Conservation (phyloP, 805 yeast genomes). For the Candida vaughaniae region DNA sequence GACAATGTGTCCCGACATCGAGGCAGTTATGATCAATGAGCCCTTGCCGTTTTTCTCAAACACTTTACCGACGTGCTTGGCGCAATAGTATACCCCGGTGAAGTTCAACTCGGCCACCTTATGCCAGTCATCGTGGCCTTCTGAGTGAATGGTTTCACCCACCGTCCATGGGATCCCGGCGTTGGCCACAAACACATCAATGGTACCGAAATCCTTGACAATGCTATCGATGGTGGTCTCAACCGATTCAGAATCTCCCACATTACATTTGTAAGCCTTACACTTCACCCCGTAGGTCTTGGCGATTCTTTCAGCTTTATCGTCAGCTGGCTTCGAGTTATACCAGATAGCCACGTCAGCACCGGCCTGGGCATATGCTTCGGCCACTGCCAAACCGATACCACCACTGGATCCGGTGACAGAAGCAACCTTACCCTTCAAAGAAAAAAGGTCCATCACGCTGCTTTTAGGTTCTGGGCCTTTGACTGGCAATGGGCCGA, state of each 20-base stretch:
- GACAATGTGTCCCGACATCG: slow-evolving; percentile 49
- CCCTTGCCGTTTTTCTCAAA: slow-evolving; percentile 40
- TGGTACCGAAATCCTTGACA: slow-evolving; percentile 68
- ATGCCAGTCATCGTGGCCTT: slow-evolving; percentile 34
- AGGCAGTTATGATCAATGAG: slow-evolving; percentile 45
- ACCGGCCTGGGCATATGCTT: slow-evolving; percentile 83
- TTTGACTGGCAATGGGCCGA: slow-evolving; percentile 50
- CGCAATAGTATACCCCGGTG: slow-evolving; percentile 44
- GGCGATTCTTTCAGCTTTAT: slow-evolving; percentile 55
- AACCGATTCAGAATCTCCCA: slow-evolving; percentile 51
- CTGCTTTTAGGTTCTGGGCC: slow-evolving; percentile 51
- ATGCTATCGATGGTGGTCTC: slow-evolving; percentile 49
- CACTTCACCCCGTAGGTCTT: slow-evolving; percentile 58
- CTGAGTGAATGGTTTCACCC: slow-evolving; percentile 48
- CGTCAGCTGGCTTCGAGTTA: slow-evolving; percentile 55
- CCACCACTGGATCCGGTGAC: slow-evolving; percentile 87
- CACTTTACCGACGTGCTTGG: slow-evolving; percentile 40
- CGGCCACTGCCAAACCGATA: slow-evolving; percentile 79
- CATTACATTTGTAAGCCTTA: slow-evolving; percentile 63
- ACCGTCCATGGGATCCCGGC: slow-evolving; percentile 85
- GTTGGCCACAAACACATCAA: slow-evolving; percentile 84
- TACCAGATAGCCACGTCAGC: slow-evolving; percentile 64
- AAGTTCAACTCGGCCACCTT: slow-evolving; percentile 40
- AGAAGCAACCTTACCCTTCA: slow-evolving; percentile 80
- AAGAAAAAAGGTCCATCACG: slow-evolving; percentile 68